A percentile compares a stretch with the other conserved stretches of the same genome.
phyloP scores from a whole-genome alignment of 2,329 filamentous ascomycete genomes.

The Monosporascus sp. region DNA sequence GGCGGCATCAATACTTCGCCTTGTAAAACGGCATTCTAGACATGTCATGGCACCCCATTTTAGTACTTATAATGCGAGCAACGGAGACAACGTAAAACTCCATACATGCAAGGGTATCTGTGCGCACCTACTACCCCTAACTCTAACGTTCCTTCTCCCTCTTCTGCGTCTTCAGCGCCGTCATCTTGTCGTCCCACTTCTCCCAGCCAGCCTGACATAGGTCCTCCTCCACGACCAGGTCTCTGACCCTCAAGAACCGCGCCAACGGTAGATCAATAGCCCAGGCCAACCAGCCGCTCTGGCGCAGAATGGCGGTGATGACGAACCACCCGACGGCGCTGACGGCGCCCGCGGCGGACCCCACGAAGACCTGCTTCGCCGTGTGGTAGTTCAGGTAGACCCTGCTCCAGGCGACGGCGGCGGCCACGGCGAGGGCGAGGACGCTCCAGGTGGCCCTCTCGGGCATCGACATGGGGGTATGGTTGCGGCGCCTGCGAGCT shows the following conservation, averaged over 20 bases:
- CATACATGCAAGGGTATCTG: background rate
- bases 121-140: background rate
- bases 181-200: slow-evolving; percentile 65
- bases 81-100: no score
- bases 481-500: slow-evolving; percentile 29
- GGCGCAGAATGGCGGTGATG: slow-evolving; percentile 60
- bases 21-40: no score
- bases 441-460: slow-evolving; percentile 53
- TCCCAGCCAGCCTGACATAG: slow-evolving; percentile 89
- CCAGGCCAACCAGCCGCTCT: slow-evolving; percentile 66
- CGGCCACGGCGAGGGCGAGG: slow-evolving; percentile 56
- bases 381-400: slow-evolving; percentile 95
- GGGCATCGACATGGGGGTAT: slow-evolving; percentile 52
- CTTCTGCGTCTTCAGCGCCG: slow-evolving; percentile 26
- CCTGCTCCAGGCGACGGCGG: slow-evolving; percentile 70
- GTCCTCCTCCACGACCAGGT: slow-evolving; percentile 84
- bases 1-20: no score
- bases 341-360: slow-evolving; percentile 61
- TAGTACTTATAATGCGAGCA: no score
- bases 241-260: slow-evolving; percentile 66
- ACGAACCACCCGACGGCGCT: slow-evolving; percentile 77
- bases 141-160: slow-evolving; percentile 22
- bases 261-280: slow-evolving; percentile 60
- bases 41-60: no score
- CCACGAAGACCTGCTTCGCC: slow-evolving; percentile 76